Percentiles rank a stretch among this genome's conserved stretches.
phyloP scores from a whole-genome alignment of 768 basidiomycete genomes.

The Suillus bovinus region DNA sequence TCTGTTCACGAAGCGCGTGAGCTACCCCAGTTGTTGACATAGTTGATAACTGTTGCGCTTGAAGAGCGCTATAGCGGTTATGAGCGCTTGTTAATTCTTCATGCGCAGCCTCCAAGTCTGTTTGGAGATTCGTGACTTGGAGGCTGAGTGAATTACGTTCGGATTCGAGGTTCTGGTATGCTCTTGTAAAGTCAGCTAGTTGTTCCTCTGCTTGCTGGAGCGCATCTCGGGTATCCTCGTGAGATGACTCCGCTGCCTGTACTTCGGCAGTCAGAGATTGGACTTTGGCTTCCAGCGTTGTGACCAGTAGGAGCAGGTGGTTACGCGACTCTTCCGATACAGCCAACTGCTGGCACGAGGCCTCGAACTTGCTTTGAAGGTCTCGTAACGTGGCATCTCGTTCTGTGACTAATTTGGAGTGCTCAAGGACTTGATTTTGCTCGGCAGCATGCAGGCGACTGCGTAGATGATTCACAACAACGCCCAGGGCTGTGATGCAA shows the following conservation, averaged over 20 bases:
- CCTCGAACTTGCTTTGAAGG: conserved; percentile 35
- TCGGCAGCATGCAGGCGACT: conserved; percentile 19
- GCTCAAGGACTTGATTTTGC: conserved; percentile 13
- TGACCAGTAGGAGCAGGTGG: conserved; percentile 30
- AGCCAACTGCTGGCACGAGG: conserved; percentile 36
- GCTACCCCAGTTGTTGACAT: conserved; percentile 61
- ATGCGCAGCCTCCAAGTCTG: conserved; percentile 54
- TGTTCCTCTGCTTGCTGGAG: conserved; percentile 38
- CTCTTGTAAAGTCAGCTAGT: conserved; percentile 43
- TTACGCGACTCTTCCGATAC: conserved; percentile 27
- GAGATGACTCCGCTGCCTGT: conserved; percentile 34
- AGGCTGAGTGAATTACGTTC: conserved; percentile 67
- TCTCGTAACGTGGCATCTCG: conserved; percentile 20
- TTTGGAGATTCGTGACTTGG: conserved; percentile 61
- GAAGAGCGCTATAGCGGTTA: conserved; percentile 58
- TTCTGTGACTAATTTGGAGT: conserved; percentile 19
- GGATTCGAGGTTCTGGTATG: conserved; percentile 58
- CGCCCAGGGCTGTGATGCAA: conserved; percentile 35
- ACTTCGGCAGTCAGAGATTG: conserved; percentile 32
- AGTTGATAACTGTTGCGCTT: conserved; percentile 63
- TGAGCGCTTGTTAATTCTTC: conserved; percentile 58
- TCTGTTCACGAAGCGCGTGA: conserved; percentile 57
- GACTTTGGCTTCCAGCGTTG: conserved; percentile 37
- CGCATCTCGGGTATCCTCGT: conserved; percentile 35
- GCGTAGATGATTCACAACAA: conserved; percentile 43